Base-by-base conservation (phyloP, 345 rosid genomes). In the Gossypium turneri region DNA sequence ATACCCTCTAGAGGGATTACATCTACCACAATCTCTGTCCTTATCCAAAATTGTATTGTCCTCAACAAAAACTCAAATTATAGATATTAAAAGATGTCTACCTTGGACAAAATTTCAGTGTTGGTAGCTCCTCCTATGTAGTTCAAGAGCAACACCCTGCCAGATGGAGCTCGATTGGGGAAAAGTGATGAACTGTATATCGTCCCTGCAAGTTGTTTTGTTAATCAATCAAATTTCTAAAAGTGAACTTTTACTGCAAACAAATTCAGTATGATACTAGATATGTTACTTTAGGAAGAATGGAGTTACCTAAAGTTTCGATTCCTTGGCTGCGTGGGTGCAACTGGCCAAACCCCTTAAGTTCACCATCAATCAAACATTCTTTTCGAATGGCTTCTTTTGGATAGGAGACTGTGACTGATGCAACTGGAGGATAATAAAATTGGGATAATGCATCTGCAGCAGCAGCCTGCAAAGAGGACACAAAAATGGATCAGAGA, bases 261-360 rank as follows among this genome's bases (percentile, higher is more conserved):
- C 34, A 38, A 67, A 43, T 57, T 67, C 52, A 58, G 72, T 45
- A 70, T 24, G 27, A 24, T 47, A 25, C 12, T 2, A 12, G 29
- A 44, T 72, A 76, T 2, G 17, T 47, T 17, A 57, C 41, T 64
- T 38, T 29, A 47, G 19, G 8, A 66, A 51, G 45, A 66, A n/a
- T 34, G 41, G 9, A 38, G n/a, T 55, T 81, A 93, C 98, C 99
- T 63, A 95, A 81, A 70, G 99, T 93, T 87, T 95, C 99, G 73
- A 93, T 92, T 72, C 97, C 96, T 86, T 95, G 99, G 73, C 93
- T 95, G 70, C 98, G 93, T 55, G 98, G 99, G 88, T 91, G 98
- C 83, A 95, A 78, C 80, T 92, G 98, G 66, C 99, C 99, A 75
- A 93, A 96, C 13, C 99, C 98, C 80, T 95, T 93, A 70, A 95